Base-by-base conservation (phyloP, 2,329 filamentous ascomycete species). In the Alternaria tenuissima region DNA sequence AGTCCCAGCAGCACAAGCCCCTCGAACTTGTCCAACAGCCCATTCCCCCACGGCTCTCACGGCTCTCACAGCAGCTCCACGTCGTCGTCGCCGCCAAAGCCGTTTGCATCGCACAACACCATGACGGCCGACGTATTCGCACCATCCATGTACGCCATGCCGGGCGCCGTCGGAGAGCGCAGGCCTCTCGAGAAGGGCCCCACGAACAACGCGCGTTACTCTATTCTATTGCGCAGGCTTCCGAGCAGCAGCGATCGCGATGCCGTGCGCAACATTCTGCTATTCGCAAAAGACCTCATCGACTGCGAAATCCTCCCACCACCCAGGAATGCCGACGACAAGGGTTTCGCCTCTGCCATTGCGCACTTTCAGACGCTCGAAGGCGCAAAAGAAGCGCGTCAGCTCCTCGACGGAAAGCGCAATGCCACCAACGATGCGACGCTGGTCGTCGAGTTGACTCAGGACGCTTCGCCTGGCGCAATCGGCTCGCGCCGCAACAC, bases 251-350 rank as follows among this genome's bases (percentile, higher is more conserved):
- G 84, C 43, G 86, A 83, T 69, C 77, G 81, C 52, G 87, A 89
- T 63, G 81, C 85, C 18, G 81, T 90, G 57, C 83, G 85, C 65
- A 87, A 85, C 73, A 88, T 90, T 81, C 80, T 90, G 6, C 80
- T 89, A n/a, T 89, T 90, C 67, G 86, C 87, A 20, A 86, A 87
- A 67, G 87, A 89, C 63, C 81, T 89, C 49, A 78, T 88, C 49
- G 85, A 88, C 63, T 84, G 84, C 56, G 85, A 87, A 54, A 83
- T 89, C 62, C 79, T 89, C 16, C 77, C 81, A 5, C 62, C 69
- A 14, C 80, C 81, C 51, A 84, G 85, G n/a, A 80, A 81, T 61
- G 79, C 83, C 16, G 86, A 88, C 52, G 87, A 89, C 66, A 78
- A 81, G 49, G 84, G 83, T 28, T 88, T 85, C 65, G 75, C 83